A percentile compares a stretch with the other conserved stretches of the same genome.
Conservation (phyloP, 768 basidiomycete genomes). For the Gloeopeniophorella convolvens region DNA sequence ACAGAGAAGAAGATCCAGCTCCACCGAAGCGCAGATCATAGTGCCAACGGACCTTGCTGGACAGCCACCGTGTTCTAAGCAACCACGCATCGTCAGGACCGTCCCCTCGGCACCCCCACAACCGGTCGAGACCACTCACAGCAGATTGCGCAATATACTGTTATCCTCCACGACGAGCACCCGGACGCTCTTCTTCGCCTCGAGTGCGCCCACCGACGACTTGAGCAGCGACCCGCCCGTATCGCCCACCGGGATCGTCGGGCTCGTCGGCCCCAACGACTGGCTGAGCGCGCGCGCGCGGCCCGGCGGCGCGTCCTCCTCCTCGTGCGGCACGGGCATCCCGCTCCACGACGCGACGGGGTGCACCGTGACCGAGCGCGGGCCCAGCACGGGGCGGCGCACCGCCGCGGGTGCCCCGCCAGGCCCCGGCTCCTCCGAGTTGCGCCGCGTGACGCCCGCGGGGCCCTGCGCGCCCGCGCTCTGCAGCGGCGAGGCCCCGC, state of each 20-base stretch:
- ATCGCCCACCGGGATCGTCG: conserved; percentile 48
- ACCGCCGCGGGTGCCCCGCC: not conserved
- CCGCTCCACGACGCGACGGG: conserved; percentile 33
- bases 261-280: conserved; percentile 25
- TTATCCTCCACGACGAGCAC: conserved; percentile 92
- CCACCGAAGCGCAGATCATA: not conserved
- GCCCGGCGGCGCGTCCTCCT: conserved; percentile 21
- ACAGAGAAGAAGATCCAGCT: not conserved
- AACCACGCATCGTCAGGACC: conserved; percentile 10
- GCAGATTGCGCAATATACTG: conserved; percentile 69
- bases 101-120: not conserved
- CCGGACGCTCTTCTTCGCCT: conserved; percentile 41
- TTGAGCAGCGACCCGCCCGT: conserved; percentile 62
- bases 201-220: conserved; percentile 52
- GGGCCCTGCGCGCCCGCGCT: conserved; percentile 1
- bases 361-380: conserved; percentile 44
- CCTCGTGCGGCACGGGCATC: conserved; percentile 31
- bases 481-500: conserved; percentile 3
- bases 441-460: conserved; percentile 29
- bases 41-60: conserved; percentile 38
- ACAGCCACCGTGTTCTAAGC: conserved; percentile 57
- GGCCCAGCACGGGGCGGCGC: conserved; percentile 47
- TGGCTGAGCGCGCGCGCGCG: conserved; percentile 15
- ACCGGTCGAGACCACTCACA: conserved; percentile 44
- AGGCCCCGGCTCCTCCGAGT: conserved; percentile 39